phyloP scores from a whole-genome alignment of 2,329 filamentous ascomycete species.

The Cytospora piceicola region DNA sequence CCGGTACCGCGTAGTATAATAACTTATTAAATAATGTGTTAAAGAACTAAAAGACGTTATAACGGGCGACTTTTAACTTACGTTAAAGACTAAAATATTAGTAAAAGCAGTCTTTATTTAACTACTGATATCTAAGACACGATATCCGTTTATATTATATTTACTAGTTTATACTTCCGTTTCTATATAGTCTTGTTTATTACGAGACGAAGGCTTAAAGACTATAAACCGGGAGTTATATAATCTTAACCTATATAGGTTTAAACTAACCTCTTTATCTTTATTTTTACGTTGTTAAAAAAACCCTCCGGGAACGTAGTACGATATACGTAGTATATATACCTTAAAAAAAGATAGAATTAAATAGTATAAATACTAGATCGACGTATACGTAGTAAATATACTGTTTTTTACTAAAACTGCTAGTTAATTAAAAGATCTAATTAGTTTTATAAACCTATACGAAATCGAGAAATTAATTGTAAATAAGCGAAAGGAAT shows the following conservation, averaged over 20 bases:
- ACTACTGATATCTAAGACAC: slow-evolving; percentile 2
- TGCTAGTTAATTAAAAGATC: too few relatives aligned
- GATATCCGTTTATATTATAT: too few relatives aligned
- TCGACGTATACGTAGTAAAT: too few relatives aligned
- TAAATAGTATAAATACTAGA: too few relatives aligned
- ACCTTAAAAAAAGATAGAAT: too few relatives aligned
- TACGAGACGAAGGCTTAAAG: background rate
- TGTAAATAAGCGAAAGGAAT: too few relatives aligned
- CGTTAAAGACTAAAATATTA: background rate
- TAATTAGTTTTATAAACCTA: too few relatives aligned
- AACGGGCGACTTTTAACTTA: background rate
- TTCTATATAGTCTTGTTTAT: too few relatives aligned
- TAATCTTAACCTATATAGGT: background rate
- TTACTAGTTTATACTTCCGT: background rate
- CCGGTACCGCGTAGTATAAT: background rate
- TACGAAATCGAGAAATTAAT: too few relatives aligned
- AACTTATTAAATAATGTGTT: background rate
- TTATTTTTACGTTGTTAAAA: background rate
- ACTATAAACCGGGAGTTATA: background rate
- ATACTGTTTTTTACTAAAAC: too few relatives aligned
- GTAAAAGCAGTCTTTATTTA: background rate
- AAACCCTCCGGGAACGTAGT: background rate
- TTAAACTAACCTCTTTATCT: background rate
- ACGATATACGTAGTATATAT: background rate
- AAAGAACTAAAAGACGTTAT: too few relatives aligned